Evolutionary conservation across 108 stramenopile genomes (phyloP).

Genomic region (Cyclotella atomus): DNA sequence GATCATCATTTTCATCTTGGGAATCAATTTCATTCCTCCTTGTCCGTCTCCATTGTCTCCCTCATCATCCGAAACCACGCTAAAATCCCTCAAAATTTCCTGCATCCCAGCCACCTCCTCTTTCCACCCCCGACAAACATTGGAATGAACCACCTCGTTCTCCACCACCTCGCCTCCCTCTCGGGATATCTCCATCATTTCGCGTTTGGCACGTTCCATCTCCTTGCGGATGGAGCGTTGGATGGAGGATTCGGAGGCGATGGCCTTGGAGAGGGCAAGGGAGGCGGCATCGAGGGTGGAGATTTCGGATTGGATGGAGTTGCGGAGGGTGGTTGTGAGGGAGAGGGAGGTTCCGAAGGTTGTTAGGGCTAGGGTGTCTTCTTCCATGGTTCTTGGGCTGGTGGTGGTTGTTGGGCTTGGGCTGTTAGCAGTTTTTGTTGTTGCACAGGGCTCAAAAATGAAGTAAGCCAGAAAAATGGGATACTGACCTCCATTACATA

Average conservation of each 20-base stretch:
- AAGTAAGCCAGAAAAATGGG: no score
- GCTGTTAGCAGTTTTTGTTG: no score
- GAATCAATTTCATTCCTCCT: neutral
- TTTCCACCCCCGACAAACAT: neutral
- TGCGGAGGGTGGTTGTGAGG: conserved; percentile 16
- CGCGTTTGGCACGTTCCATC: conserved; percentile 11
- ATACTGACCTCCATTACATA: no score
- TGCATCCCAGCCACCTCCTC: neutral
- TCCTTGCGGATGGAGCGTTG: conserved; percentile 9
- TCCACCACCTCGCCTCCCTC: conserved; percentile 8
- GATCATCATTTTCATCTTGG: neutral
- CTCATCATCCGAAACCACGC: neutral
- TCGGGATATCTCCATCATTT: conserved; percentile 7
- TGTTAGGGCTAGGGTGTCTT: conserved; percentile 16
- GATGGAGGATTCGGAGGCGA: neutral
- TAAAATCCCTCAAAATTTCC: neutral
- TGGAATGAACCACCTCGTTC: neutral
- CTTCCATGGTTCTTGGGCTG: conserved; percentile 17
- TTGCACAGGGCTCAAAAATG: no score
- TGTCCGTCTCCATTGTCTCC: neutral
- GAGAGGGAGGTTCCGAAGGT: conserved; percentile 9
- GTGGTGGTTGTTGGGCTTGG: no score
- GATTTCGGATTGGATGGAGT: conserved; percentile 20
- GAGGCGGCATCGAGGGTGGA: conserved; percentile 1
- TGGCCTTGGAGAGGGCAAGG: conserved; percentile 3